Evolutionary conservation across 345 rosid genomes (phyloP), one percentile per base, ranked within the genome.

Genomic region (Aethionema arabicum): DNA sequence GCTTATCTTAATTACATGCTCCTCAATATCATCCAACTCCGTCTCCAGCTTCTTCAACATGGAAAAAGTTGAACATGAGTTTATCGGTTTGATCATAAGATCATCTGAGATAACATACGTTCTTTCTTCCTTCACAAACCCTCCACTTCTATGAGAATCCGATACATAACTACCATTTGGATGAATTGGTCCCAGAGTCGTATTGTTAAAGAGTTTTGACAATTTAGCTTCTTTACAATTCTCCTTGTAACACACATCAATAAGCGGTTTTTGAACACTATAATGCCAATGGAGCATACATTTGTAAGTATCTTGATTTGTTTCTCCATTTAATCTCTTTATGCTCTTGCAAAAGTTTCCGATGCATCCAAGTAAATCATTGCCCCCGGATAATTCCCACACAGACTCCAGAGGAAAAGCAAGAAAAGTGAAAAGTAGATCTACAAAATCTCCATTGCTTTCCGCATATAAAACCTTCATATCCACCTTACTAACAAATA

Each of bases 311-410:
- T 21, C 2, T 11, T 31, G 14, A 15, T 40, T 21, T 16, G 21
- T 47, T 11, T 7, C 30, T 21, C 27, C 13, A 6, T n/a, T n/a
- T n/a, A n/a, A n/a, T n/a, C n/a, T n/a, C n/a, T n/a, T n/a, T n/a
- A n/a, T n/a, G n/a, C 67, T 63, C 13, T 37, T 38, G 43, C 11
- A 38, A 8, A 63, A 63, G 36, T 51, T 51, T 27, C 36, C 49
- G 0, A 50, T 38, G 33, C 67, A 38, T 14, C 46, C 47, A 1
- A 6, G 4, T 33, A 33, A 10, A 2, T 12, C 6, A 8, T 15
- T 14, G 14, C 44, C 36, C 2, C 32, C 42, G 13, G 52, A 9
- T 2, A 44, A 1, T 9, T 46, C 6, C 30, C n/a, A 32, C 3
- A 16, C 42, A 9, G 8, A 15, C 0, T 10, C 11, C 41, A 59